phyloP scores from a whole-genome alignment of 371 early-diverging fungal species.

The Fennellomyces sp. region DNA sequence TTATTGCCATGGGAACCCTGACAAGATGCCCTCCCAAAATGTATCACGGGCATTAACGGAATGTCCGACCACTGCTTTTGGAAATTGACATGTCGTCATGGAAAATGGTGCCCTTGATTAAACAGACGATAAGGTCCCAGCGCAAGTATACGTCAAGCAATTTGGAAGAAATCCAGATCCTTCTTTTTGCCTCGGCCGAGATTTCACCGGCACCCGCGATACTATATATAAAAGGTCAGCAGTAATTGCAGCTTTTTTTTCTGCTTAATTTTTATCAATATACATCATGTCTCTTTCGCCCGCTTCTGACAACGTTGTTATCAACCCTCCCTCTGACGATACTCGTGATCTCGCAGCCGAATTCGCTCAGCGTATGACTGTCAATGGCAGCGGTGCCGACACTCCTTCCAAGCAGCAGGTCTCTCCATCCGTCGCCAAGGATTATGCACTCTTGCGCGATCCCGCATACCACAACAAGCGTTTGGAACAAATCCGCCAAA shows the following conservation, averaged over 20 bases:
- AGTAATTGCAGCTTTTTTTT: background rate
- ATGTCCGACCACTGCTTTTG: background rate
- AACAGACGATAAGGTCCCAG: background rate
- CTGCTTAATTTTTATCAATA: background rate
- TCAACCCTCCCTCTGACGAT: constrained; percentile 12
- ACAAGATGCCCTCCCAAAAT: background rate
- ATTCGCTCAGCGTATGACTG: constrained; percentile 10
- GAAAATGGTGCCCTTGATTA: constrained; percentile 1
- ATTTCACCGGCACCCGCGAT: too few species aligned
- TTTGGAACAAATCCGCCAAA: constrained; percentile 56
- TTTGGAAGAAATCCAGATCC: too few species aligned
- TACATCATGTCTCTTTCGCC: constrained; percentile 11
- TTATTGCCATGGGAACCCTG: background rate
- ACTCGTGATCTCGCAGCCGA: constrained; percentile 11
- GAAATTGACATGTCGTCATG: background rate
- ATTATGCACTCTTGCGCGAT: constrained; percentile 45
- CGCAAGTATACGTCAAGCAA: background rate
- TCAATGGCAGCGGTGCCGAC: constrained; percentile 7
- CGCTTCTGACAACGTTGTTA: background rate
- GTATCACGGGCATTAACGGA: background rate
- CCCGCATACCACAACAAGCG: constrained; percentile 49
- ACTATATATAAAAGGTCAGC: background rate
- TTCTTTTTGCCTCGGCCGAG: too few species aligned
- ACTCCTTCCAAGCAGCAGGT: constrained; percentile 14
- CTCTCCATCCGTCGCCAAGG: constrained; percentile 22